These are phyloP conservation scores for Boletus coccyginus DNA, from an alignment of 768 basidiomycete species.

Conservation along the genomic window DNA sequence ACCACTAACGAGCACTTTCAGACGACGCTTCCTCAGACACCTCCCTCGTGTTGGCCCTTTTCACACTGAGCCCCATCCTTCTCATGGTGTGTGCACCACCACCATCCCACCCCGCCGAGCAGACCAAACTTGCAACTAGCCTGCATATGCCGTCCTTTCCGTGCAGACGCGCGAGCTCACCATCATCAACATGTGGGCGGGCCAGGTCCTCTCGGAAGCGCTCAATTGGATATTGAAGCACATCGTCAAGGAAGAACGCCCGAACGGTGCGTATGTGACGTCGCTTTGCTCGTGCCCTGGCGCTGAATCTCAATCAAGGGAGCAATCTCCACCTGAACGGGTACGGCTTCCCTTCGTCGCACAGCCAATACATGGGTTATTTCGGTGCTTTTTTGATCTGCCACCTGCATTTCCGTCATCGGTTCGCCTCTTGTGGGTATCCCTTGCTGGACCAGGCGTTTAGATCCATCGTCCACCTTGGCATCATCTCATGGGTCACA, in stretches of 20 bases:
- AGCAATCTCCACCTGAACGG: slow-evolving; percentile 42
- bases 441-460: slow-evolving; percentile 50
- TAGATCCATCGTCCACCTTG: slow-evolving; percentile 45
- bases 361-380: slow-evolving; percentile 90
- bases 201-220: slow-evolving; percentile 69
- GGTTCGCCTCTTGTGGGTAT: slow-evolving; percentile 54
- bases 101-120: neutral
- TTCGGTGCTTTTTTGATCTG: slow-evolving; percentile 74
- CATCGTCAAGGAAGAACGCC: slow-evolving; percentile 64
- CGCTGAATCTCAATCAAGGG: slow-evolving; percentile 13
- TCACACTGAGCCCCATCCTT: slow-evolving; percentile 68
- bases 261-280: slow-evolving; percentile 45
- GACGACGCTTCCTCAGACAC: slow-evolving; percentile 61
- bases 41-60: slow-evolving; percentile 56
- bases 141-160: slow-evolving; percentile 74
- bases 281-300: neutral
- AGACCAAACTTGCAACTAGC: slow-evolving; percentile 38
- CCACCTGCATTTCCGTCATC: slow-evolving; percentile 70
- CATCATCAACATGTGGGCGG: slow-evolving; percentile 82
- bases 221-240: slow-evolving; percentile 71
- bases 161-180: slow-evolving; percentile 75
- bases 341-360: slow-evolving; percentile 86
- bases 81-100: slow-evolving; percentile 54
- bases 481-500: slow-evolving; percentile 52
- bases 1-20: slow-evolving; percentile 25